Base-by-base conservation (phyloP, 2,329 filamentous ascomycete genomes). In the Verticillium albo-atrum region DNA sequence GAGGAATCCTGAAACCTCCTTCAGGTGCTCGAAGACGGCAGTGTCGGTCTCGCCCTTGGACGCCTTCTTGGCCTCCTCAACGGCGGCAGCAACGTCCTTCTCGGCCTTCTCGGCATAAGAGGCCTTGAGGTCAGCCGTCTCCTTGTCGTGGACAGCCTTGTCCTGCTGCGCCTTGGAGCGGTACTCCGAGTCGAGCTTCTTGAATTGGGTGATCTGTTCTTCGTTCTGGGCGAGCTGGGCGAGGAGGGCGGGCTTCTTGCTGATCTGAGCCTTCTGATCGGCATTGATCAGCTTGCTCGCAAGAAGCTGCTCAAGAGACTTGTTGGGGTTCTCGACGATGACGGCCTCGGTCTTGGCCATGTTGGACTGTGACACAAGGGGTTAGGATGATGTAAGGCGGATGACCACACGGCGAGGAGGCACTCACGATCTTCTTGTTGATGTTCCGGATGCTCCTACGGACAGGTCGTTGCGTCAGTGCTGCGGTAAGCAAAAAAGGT, bases 351-450 rank as follows among this genome's bases (percentile, higher is more conserved):
- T 88, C 77, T 90, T 92, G 67, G 85, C 83, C 65, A 87, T 87
- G 72, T 88, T 87, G 71, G 83, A 62, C 14, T 55, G 53, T 55
- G 3, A 14, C 4, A 34, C 6, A 12, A 2, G 10, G 20, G 27
- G 27, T 55, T 30, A 55, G 53, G 15, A 35, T 25, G 20, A 34
- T 23, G 20, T 23, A n/a, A 14, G 53, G 20, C 20, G 34, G 17
- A n/a, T 7, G 7, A 20, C 6, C 27, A 15, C 4, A 35, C 14
- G 25, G 35, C 10, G 30, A 23, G 54, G 58, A 50, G 34, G 5
- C 58, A 80, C 90, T 79, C 77, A 96, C 91, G 69, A 98, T 88
- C 79, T 97, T 97, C 85, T 97, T 98, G 81, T 88, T 90, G 70
- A 95, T 79, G 75, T 95, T 96, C 71, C 94, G 92, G 68, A 97